Conservation (phyloP, 2,329 filamentous ascomycete species). For the Fusarium coicis region DNA sequence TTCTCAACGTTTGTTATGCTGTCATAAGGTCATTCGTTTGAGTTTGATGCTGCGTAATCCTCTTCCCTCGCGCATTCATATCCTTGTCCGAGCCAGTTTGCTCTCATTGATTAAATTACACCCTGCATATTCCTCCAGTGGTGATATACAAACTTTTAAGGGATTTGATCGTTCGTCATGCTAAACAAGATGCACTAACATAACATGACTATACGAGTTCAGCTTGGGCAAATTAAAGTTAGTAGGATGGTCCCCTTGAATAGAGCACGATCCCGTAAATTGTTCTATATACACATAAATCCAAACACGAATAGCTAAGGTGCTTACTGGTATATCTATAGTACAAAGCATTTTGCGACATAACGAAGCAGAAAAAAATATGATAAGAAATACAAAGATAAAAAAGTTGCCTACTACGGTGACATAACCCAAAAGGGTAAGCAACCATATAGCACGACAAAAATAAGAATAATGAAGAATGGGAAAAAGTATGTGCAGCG, state of each 20-base stretch:
- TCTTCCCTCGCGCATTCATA: background rate
- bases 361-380: background rate
- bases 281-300: slow-evolving; percentile 32
- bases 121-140: background rate
- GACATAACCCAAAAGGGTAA: background rate
- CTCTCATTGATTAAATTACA: background rate
- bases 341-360: slow-evolving; percentile 17
- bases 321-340: slow-evolving; percentile 38
- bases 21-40: background rate
- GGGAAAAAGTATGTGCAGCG: background rate
- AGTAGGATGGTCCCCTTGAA: background rate
- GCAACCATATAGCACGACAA: slow-evolving; percentile 2
- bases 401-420: background rate
- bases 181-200: background rate
- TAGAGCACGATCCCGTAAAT: slow-evolving; percentile 4
- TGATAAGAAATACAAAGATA: background rate
- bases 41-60: background rate
- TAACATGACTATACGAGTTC: background rate
- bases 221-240: background rate
- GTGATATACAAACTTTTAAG: background rate
- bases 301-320: slow-evolving; percentile 11
- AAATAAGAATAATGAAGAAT: background rate
- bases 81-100: background rate
- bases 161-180: background rate
- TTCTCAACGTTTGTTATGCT: background rate